Conservation (phyloP, 441 rosid genomes). For the Manihot esculenta region DNA sequence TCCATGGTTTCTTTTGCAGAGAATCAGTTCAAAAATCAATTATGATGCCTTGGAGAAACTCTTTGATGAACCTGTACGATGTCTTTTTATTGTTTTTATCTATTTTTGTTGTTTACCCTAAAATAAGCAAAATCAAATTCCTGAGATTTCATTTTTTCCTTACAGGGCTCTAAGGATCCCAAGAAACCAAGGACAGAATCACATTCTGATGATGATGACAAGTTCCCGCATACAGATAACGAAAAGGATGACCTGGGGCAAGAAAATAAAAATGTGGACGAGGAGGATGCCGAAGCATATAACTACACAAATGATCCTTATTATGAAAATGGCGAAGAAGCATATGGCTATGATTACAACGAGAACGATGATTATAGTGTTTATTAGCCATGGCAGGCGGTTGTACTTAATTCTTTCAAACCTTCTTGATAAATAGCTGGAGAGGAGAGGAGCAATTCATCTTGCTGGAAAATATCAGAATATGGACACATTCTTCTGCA, state of each 20-base stretch:
- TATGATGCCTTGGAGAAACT: conserved; percentile 63
- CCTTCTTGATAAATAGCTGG: background rate
- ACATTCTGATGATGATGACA: conserved; percentile 24
- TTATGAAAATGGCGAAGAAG: conserved; percentile 24
- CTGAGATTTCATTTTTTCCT: conserved; percentile 11
- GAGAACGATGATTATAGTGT: conserved; percentile 11
- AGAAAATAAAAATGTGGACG: conserved; percentile 18
- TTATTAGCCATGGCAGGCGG: background rate
- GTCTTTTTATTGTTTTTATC: background rate
- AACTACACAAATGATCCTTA: conserved; percentile 15
- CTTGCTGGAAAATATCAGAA: background rate
- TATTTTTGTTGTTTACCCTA: background rate
- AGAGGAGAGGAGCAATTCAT: background rate
- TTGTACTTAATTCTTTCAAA: background rate
- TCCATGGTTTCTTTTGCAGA: conserved; percentile 41
- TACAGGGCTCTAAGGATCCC: conserved; percentile 32
- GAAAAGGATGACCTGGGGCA: conserved; percentile 18
- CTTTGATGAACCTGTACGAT: conserved; percentile 56
- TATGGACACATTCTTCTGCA: background rate
- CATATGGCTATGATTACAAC: conserved; percentile 26
- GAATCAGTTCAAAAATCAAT: conserved; percentile 63
- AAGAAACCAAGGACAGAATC: conserved; percentile 39
- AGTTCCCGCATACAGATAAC: conserved; percentile 13
- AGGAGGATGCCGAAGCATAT: conserved; percentile 24
- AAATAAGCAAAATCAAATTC: background rate